phyloP scores from a whole-genome alignment of 306 rosid species.

The Fragaria iinumae region DNA sequence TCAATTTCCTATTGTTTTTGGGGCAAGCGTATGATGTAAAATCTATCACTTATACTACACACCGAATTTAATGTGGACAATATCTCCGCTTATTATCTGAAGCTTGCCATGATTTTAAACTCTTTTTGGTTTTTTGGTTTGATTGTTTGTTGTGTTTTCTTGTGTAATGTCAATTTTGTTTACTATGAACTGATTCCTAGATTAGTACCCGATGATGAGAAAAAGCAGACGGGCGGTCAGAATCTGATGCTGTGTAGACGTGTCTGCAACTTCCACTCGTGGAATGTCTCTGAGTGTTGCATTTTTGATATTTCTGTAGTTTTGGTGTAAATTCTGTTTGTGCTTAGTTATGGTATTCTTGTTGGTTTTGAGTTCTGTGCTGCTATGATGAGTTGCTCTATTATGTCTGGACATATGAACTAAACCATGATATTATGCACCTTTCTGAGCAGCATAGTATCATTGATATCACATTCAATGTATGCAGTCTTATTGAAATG shows the following conservation, averaged over 20 bases:
- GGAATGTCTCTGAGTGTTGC: constrained; percentile 63
- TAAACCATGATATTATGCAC: constrained; percentile 34
- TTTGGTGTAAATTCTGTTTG: too few relatives aligned
- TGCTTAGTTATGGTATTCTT: too few relatives aligned
- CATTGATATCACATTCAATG: too few relatives aligned
- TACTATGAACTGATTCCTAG: too few relatives aligned
- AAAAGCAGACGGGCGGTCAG: constrained; percentile 99
- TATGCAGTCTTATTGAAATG: too few relatives aligned
- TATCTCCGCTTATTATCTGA: constrained; percentile 93
- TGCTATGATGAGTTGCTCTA: constrained; percentile 70
- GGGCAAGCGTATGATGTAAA: constrained; percentile 55
- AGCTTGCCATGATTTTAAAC: constrained; percentile 30
- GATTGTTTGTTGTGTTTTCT: too few relatives aligned
- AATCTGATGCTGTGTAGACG: constrained; percentile 93
- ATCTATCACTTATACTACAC: constrained; percentile 62
- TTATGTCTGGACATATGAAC: constrained; percentile 87
- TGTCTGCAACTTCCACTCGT: constrained; percentile 74
- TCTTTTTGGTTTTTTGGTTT: too few relatives aligned
- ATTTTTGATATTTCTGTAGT: not conserved
- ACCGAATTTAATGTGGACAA: constrained; percentile 64
- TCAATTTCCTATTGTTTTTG: not conserved
- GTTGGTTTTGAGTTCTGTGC: not conserved
- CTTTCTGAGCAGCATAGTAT: constrained; percentile 51
- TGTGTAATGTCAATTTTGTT: too few relatives aligned
- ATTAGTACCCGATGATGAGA: constrained; percentile 48